A percentile compares a stretch with the other conserved stretches of the same genome.
Evolutionary conservation across 768 basidiomycete genomes (phyloP).

Genomic region (Galerina sulciceps): DNA sequence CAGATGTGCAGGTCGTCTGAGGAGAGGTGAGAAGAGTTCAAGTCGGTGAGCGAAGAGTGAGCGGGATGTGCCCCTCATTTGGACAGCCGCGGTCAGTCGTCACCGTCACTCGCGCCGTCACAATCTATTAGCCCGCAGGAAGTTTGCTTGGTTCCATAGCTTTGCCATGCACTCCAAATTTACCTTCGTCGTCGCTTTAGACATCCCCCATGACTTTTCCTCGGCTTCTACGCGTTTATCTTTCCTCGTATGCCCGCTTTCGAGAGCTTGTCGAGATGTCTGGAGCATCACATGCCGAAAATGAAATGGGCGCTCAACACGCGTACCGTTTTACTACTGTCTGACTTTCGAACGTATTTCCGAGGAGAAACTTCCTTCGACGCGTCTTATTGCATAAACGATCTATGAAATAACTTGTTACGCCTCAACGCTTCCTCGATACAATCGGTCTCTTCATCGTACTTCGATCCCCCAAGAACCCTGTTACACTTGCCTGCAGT

Average conservation of each 20-base stretch:
- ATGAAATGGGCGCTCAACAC: too few species aligned
- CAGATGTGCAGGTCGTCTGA: conserved; percentile 6
- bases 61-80: conserved; percentile 20
- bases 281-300: background rate
- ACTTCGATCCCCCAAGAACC: too few species aligned
- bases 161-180: background rate
- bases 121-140: conserved; percentile 5
- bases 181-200: background rate
- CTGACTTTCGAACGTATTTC: too few species aligned
- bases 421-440: too few species aligned
- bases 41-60: conserved; percentile 12
- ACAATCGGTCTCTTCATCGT: too few species aligned
- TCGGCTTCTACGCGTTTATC: background rate
- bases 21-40: conserved; percentile 3
- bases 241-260: background rate
- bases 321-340: too few species aligned
- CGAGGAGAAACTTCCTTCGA: too few species aligned
- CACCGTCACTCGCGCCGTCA: conserved; percentile 25
- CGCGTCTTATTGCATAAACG: too few species aligned
- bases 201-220: background rate
- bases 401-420: too few species aligned
- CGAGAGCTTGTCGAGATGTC: background rate
- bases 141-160: background rate
- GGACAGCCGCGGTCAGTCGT: conserved; percentile 17
- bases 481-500: too few species aligned